A percentile compares a stretch with the other conserved stretches of the same genome.
Conservation (phyloP, 805 yeast genomes). For the Saturnispora diversa region DNA sequence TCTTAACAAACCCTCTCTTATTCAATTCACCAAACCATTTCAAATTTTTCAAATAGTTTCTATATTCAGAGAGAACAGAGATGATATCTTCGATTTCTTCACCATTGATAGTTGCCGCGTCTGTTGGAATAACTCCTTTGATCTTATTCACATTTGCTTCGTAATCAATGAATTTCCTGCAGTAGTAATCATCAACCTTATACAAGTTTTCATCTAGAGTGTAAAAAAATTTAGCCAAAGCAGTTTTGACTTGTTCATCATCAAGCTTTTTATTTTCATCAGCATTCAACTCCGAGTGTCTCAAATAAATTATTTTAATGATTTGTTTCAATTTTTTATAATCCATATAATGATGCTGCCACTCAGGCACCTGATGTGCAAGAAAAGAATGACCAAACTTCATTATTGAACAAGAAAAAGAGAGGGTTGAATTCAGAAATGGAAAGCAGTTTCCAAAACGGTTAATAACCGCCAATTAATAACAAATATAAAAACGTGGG, state of each 20-base stretch:
- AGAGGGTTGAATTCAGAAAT: neutral
- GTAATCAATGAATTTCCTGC: constrained; percentile 65
- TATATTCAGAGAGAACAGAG: constrained; percentile 63
- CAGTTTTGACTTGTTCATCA: constrained; percentile 36
- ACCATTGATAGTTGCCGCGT: constrained; percentile 26
- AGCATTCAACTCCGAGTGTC: constrained; percentile 31
- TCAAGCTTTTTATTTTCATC: constrained; percentile 30
- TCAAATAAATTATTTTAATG: constrained; percentile 53
- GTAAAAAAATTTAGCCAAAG: constrained; percentile 61
- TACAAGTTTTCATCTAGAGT: constrained; percentile 76
- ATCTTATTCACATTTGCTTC: constrained; percentile 54
- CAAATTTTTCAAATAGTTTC: constrained; percentile 69
- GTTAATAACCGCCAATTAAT: no score
- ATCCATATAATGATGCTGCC: constrained; percentile 77
- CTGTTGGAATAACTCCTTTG: constrained; percentile 29
- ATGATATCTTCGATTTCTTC: constrained; percentile 58
- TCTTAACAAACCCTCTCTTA: constrained; percentile 82
- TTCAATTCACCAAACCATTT: constrained; percentile 94
- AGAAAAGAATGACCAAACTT: constrained; percentile 75
- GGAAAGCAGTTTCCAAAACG: no score
- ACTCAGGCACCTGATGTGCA: constrained; percentile 89
- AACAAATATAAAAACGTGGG: neutral
- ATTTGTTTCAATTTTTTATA: constrained; percentile 77
- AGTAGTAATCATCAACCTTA: constrained; percentile 71
- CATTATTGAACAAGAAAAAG: constrained; percentile 32